These are phyloP conservation scores for Blastomyces parvus DNA, from an alignment of 2,329 filamentous ascomycete genomes.

Conservation along the genomic window DNA sequence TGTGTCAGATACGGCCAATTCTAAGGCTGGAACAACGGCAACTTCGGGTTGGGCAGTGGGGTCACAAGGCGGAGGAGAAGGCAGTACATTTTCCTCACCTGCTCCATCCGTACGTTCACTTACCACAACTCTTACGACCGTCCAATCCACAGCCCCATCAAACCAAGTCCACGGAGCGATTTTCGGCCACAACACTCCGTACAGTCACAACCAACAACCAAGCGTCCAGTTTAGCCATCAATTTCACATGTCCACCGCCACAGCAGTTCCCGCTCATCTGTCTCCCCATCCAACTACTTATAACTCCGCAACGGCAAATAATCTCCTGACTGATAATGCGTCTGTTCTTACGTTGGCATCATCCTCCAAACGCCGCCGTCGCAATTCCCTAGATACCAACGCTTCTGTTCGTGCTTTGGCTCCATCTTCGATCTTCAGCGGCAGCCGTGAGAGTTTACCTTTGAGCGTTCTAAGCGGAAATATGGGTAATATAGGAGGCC, in stretches of 20 bases:
- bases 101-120: constrained; percentile 56
- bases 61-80: constrained; percentile 55
- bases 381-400: constrained; percentile 56
- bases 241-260: constrained; percentile 50
- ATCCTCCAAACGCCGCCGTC: constrained; percentile 52
- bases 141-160: constrained; percentile 52
- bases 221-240: constrained; percentile 50
- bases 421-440: constrained; percentile 55
- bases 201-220: constrained; percentile 25
- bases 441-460: constrained; percentile 54
- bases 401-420: constrained; percentile 57
- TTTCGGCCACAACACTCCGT: constrained; percentile 25
- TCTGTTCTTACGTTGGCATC: constrained; percentile 57
- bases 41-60: constrained; percentile 55
- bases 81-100: constrained; percentile 57
- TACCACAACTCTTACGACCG: constrained; percentile 57
- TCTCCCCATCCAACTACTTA: constrained; percentile 48
- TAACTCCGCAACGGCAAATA: constrained; percentile 52
- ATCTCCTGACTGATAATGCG: constrained; percentile 55
- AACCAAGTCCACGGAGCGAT: constrained; percentile 31
- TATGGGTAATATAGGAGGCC: constrained; percentile 18
- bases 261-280: constrained; percentile 52
- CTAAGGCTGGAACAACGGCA: constrained; percentile 72
- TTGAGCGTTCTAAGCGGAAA: constrained; percentile 53
- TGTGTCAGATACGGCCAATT: constrained; percentile 64